Percentiles rank a stretch among this genome's conserved stretches.
Evolutionary conservation across 176 grass and related monocot genomes (phyloP).

Genomic region (Zea luxurians): DNA sequence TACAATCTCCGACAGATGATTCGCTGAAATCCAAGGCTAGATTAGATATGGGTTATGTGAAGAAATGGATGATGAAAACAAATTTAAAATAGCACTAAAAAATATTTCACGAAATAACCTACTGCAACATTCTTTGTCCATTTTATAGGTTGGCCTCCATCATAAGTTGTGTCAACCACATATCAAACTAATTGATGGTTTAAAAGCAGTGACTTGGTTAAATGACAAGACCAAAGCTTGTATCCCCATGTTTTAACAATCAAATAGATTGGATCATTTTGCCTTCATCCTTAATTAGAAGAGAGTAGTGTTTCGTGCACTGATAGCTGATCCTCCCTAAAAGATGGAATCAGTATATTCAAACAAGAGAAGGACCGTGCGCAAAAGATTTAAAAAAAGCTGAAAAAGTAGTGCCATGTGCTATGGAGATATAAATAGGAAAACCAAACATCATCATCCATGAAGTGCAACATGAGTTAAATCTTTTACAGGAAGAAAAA

Average conservation of each 20-base stretch:
- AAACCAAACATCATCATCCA: not conserved
- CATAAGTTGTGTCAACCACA: conserved; percentile 1
- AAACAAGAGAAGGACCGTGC: not conserved
- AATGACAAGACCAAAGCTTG: not conserved
- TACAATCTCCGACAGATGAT: not conserved
- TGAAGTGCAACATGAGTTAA: not conserved
- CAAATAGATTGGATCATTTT: not conserved
- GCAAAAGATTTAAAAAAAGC: not conserved
- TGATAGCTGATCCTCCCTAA: not conserved
- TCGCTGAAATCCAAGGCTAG: not conserved
- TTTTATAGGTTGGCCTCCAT: not conserved
- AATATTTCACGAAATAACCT: not conserved
- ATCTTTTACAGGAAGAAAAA: not conserved
- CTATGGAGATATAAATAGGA: not conserved
- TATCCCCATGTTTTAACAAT: not conserved
- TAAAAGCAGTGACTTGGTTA: not conserved
- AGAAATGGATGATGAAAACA: not conserved
- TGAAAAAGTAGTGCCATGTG: not conserved
- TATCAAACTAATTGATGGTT: not conserved
- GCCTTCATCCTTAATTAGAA: not conserved
- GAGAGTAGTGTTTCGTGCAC: not conserved
- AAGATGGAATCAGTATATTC: not conserved
- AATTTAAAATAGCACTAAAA: not conserved
- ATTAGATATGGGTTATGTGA: not conserved
- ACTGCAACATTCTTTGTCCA: not conserved